Conservation (phyloP, 75 land plant species). For the Picea sitchensis region DNA sequence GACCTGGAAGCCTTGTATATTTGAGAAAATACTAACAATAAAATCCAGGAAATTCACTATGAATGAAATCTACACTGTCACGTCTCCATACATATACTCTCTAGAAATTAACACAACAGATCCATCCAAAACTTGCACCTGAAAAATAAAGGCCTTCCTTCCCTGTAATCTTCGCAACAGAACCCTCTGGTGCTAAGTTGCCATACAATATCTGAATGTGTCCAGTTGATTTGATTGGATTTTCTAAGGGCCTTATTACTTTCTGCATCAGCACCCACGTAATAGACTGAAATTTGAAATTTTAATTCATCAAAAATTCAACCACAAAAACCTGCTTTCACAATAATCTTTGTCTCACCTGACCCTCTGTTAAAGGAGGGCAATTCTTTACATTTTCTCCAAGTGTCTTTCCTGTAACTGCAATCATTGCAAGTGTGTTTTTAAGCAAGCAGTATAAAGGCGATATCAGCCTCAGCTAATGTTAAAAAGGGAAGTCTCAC, state of each 20-base stretch:
- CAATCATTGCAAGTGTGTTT: constrained; percentile 3
- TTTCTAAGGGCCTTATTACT: constrained; percentile 62
- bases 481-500: constrained; percentile 23
- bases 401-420: constrained; percentile 96
- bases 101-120: neutral
- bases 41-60: neutral
- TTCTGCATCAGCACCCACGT: constrained; percentile 36
- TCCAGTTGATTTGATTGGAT: constrained; percentile 90
- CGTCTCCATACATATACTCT: neutral
- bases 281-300: constrained; percentile 3
- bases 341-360: constrained; percentile 32
- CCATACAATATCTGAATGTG: constrained; percentile 92
- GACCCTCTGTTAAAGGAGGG: constrained; percentile 73
- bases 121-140: constrained; percentile 33
- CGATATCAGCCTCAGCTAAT: neutral
- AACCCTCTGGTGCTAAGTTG: constrained; percentile 94
- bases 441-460: neutral
- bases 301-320: neutral
- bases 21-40: neutral
- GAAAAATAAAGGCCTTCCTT: constrained; percentile 95
- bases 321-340: neutral
- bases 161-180: constrained; percentile 98
- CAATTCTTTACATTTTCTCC: constrained; percentile 72
- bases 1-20: constrained; percentile 45
- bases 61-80: neutral